Evolutionary conservation across 108 stramenopile species (phyloP).

Genomic region (Stephanodiscus triporus): DNA sequence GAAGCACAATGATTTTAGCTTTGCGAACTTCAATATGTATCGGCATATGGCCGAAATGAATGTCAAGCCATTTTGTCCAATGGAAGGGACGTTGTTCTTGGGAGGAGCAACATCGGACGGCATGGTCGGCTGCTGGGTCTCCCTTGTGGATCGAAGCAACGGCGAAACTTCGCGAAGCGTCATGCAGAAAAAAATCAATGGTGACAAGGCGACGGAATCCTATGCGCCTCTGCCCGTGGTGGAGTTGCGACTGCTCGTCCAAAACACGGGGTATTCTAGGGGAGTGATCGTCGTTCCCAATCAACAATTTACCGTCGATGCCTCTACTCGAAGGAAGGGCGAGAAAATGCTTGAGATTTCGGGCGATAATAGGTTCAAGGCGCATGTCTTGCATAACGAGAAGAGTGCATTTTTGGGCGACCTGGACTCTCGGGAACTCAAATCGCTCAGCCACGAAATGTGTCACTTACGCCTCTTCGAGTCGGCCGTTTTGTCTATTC

Average conservation of each 20-base stretch:
- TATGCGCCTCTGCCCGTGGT: conserved; percentile 66
- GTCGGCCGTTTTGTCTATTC: conserved; percentile 60
- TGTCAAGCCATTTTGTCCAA: conserved; percentile 60
- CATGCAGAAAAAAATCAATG: conserved; percentile 20
- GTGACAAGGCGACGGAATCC: conserved; percentile 38
- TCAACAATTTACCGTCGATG: conserved; percentile 74
- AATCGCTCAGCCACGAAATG: conserved; percentile 50
- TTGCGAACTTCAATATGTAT: conserved; percentile 51
- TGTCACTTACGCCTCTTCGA: conserved; percentile 68
- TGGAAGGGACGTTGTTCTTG: conserved; percentile 48
- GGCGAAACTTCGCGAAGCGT: conserved; percentile 85
- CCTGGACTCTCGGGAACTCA: conserved; percentile 10
- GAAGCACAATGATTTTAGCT: conserved; percentile 8
- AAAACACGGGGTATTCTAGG: conserved; percentile 71
- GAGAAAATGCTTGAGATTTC: conserved; percentile 71
- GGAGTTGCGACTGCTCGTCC: conserved; percentile 74
- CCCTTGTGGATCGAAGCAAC: conserved; percentile 79
- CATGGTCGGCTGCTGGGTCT: conserved; percentile 70
- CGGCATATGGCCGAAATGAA: conserved; percentile 65
- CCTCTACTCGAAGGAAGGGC: conserved; percentile 77
- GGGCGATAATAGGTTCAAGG: conserved; percentile 74
- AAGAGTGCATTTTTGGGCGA: conserved; percentile 6
- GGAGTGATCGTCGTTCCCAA: conserved; percentile 54
- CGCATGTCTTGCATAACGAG: conserved; percentile 54
- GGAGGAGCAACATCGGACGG: conserved; percentile 63